These are phyloP conservation scores for Lasiodiplodia theobromae DNA, from an alignment of 2,329 filamentous ascomycete genomes.

Conservation along the genomic window DNA sequence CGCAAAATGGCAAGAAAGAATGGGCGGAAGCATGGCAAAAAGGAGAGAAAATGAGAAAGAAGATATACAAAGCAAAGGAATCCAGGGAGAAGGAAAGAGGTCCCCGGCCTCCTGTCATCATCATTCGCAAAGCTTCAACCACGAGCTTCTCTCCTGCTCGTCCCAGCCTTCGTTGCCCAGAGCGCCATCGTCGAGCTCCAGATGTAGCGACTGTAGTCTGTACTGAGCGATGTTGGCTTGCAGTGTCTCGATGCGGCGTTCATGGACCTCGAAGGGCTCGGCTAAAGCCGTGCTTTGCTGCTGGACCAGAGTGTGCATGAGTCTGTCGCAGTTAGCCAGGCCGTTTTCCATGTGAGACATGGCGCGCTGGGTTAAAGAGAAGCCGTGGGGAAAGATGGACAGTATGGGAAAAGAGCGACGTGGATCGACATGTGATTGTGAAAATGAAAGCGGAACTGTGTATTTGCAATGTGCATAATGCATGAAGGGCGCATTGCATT, in stretches of 20 bases:
- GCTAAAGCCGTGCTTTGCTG: slow-evolving; percentile 14
- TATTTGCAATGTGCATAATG: background rate
- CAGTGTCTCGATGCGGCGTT: slow-evolving; percentile 24
- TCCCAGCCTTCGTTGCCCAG: slow-evolving; percentile 18
- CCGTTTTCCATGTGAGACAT: background rate
- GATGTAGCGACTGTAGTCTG: slow-evolving; percentile 17
- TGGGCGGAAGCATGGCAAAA: background rate
- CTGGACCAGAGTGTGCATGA: slow-evolving; percentile 11
- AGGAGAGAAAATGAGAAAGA: background rate
- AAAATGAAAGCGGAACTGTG: background rate
- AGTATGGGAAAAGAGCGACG: background rate
- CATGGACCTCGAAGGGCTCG: slow-evolving; percentile 19
- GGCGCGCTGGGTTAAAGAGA: background rate
- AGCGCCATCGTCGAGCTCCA: slow-evolving; percentile 18
- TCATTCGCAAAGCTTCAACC: slow-evolving; percentile 21
- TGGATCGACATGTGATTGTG: background rate
- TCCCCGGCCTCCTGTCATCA: background rate
- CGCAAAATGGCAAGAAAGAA: background rate
- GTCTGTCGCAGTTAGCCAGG: slow-evolving; percentile 15
- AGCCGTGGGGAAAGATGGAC: background rate
- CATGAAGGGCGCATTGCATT: slow-evolving; percentile 10
- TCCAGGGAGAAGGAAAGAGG: background rate
- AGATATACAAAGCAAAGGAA: background rate
- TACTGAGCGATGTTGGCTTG: slow-evolving; percentile 15
- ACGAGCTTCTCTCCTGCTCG: slow-evolving; percentile 16